phyloP scores from a whole-genome alignment of 352 stramenopile species.

The Phytophthora megakarya region DNA sequence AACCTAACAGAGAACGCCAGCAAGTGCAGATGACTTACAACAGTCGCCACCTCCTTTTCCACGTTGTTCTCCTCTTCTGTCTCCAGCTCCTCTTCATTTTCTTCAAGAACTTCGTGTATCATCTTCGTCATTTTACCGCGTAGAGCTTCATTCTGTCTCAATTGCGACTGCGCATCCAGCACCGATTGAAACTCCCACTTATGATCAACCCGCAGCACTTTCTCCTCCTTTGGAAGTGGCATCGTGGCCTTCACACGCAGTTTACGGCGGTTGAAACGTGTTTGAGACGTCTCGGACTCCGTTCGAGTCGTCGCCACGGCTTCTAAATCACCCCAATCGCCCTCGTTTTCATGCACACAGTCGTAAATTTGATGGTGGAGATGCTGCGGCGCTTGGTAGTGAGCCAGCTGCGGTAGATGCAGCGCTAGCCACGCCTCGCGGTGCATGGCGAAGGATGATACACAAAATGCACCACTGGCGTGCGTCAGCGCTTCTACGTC shows the following conservation, averaged over 20 bases:
- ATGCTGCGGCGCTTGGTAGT: slow-evolving; percentile 43
- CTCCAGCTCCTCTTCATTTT: neutral
- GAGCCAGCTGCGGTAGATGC: slow-evolving; percentile 46
- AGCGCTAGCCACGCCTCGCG: slow-evolving; percentile 38
- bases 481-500: neutral
- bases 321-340: slow-evolving; percentile 27
- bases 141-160: slow-evolving; percentile 32
- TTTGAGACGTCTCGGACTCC: neutral
- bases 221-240: slow-evolving; percentile 15
- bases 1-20: slow-evolving; percentile 60
- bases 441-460: slow-evolving; percentile 29
- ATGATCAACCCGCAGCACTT: slow-evolving; percentile 36
- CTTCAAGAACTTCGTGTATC: slow-evolving; percentile 12
- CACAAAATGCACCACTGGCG: slow-evolving; percentile 8
- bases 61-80: slow-evolving; percentile 26
- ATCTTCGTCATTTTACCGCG: slow-evolving; percentile 33
- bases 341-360: slow-evolving; percentile 31
- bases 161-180: slow-evolving; percentile 43
- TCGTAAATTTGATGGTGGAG: slow-evolving; percentile 43
- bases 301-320: slow-evolving; percentile 21
- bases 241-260: slow-evolving; percentile 29
- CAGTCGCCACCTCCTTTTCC: slow-evolving; percentile 30
- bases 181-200: slow-evolving; percentile 50
- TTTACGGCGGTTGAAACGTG: slow-evolving; percentile 18
- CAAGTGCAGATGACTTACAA: slow-evolving; percentile 48